phyloP scores from a whole-genome alignment of 176 grass and related monocot species.

The Lolium multiflorum region DNA sequence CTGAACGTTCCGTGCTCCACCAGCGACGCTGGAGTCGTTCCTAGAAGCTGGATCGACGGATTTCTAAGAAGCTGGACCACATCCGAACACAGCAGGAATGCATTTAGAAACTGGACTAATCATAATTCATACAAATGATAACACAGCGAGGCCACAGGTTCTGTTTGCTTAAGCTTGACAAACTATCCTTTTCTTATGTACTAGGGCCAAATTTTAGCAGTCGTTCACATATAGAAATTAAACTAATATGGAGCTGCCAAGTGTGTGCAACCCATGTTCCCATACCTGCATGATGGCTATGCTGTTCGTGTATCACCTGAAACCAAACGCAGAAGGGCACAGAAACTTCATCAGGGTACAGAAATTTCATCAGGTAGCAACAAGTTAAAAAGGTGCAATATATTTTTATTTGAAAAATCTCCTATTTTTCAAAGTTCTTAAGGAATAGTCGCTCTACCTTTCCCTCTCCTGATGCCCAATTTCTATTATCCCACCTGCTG shows the following conservation, averaged over 20 bases:
- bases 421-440: not conserved
- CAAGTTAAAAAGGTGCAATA: not conserved
- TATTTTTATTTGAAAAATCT: constrained; percentile 10
- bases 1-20: too few relatives aligned
- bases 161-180: not conserved
- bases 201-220: not conserved
- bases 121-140: not conserved
- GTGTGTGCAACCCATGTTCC: not conserved
- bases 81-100: not conserved
- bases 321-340: not conserved
- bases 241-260: constrained; percentile 1
- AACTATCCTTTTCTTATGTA: not conserved
- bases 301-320: not conserved
- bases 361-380: constrained; percentile 2
- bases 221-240: not conserved
- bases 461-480: not conserved
- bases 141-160: not conserved
- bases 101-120: not conserved
- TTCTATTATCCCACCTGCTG: not conserved
- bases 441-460: not conserved
- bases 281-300: not conserved
- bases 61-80: too few relatives aligned
- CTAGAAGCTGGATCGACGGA: too few relatives aligned
- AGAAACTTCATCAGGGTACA: not conserved
- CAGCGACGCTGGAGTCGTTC: too few relatives aligned